Evolutionary conservation across 768 basidiomycete genomes (phyloP).

Genomic region (Tylopilus subfusipes): DNA sequence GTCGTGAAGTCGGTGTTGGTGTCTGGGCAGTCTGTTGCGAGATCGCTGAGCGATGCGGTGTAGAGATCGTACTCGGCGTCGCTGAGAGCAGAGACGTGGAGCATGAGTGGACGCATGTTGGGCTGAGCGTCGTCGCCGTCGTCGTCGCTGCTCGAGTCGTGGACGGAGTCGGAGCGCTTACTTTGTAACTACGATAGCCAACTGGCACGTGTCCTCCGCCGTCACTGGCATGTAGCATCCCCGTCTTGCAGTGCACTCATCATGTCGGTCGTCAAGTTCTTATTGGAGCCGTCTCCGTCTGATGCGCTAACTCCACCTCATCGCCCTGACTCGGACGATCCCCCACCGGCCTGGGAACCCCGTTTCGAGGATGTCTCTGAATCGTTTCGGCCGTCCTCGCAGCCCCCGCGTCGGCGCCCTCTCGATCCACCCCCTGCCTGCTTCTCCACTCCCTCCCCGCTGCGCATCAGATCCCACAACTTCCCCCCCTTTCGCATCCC

Average conservation of each 20-base stretch:
- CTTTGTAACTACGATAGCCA: not conserved
- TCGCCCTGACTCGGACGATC: constrained; percentile 2
- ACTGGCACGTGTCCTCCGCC: no score
- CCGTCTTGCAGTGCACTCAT: not conserved
- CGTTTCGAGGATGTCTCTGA: constrained; percentile 27
- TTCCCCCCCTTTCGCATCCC: constrained; percentile 29
- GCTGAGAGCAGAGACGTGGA: constrained; percentile 75
- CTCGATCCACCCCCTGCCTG: constrained; percentile 32
- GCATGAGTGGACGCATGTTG: constrained; percentile 55
- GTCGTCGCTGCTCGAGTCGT: not conserved
- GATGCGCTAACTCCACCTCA: not conserved
- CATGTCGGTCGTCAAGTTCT: constrained; percentile 9
- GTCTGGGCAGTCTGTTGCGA: constrained; percentile 37
- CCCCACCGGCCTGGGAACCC: constrained; percentile 30
- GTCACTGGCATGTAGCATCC: no score
- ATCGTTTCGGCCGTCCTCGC: not conserved
- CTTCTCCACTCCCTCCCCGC: constrained; percentile 27
- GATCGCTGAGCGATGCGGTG: constrained; percentile 55
- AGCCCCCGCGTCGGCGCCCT: constrained; percentile 12
- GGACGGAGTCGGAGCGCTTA: not conserved
- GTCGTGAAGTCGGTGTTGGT: constrained; percentile 5
- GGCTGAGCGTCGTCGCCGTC: not conserved
- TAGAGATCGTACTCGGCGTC: constrained; percentile 69
- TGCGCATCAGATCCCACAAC: constrained; percentile 24
- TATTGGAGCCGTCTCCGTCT: not conserved